Evolutionary conservation across 768 basidiomycete genomes (phyloP), one percentile per base, ranked within the genome.

Genomic region (Rhodosporidiobolus sp.): DNA sequence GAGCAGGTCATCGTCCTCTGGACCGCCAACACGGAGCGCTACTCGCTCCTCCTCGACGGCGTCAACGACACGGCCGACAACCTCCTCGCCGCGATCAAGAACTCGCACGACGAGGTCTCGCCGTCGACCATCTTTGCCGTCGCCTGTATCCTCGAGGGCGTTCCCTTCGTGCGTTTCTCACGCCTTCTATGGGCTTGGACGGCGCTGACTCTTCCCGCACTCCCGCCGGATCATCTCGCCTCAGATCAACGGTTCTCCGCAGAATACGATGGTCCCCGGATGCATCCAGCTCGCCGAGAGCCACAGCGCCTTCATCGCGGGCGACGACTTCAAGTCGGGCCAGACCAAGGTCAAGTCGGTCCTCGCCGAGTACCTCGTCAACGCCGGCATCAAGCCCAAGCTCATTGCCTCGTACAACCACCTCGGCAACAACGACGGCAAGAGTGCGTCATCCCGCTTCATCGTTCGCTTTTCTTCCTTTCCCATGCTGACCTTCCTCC

Each of bases 321-420:
- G 95, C 48, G 95, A 97, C 79, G 95, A 98, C 80, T 89, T 97
- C 82, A 97, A 98, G 86, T 92, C 91, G 12, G 94, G 95, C 14
- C 94, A 97, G 85, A 77, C 78, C 54, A 93, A 94, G 83, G 88
- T 97, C 83, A 97, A 99, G 86, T 90, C 88, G 38, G 95, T 97
- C 65, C 85, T 98, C 65, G 94, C 94, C 65, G 95, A 99, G 85
- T 98, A 96, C 87, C 87, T 98, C 76, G 95, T 97, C 81, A 96
- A 96, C 81, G 94, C 94, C 4, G 94, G 94, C 70, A 97, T 97
- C 86, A 96, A 96, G 84, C 94, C 94, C 35, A 87, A 94, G 80
- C 91, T 91, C 70, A 97, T 99, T 79, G 91, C 95, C 17, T 93
- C 91, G 20, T 98, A 99, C 86, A 98, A 97, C 86, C 95, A 98